These are phyloP conservation scores for Murraya koenigii DNA, from an alignment of 345 rosid species.

Conservation along the genomic window DNA sequence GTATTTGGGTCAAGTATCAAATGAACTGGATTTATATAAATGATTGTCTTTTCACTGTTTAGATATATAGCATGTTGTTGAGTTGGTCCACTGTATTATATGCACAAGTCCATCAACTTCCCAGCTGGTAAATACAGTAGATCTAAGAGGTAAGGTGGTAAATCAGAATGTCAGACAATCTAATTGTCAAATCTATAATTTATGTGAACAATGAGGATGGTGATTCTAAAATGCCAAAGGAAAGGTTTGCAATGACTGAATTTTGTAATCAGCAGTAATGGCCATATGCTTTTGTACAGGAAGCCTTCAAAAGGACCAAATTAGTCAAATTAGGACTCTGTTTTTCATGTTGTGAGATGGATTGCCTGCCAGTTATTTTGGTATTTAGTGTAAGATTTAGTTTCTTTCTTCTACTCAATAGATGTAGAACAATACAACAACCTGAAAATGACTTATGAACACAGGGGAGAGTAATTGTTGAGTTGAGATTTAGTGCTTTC, in stretches of 20 bases:
- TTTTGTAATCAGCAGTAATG: background rate
- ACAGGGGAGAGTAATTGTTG: background rate
- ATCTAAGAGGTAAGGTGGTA: background rate
- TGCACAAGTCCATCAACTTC: background rate
- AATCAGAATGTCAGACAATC: background rate
- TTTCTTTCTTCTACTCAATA: background rate
- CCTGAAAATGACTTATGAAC: conserved; percentile 12
- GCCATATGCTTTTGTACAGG: background rate
- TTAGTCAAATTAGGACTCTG: conserved; percentile 6
- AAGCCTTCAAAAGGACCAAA: background rate
- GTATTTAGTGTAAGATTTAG: background rate
- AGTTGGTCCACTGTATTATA: conserved; percentile 13
- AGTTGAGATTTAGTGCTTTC: conserved; percentile 1
- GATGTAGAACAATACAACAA: background rate
- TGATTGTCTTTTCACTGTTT: conserved; percentile 22
- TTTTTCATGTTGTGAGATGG: background rate
- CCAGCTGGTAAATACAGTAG: background rate
- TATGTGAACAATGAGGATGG: background rate
- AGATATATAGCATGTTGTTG: background rate
- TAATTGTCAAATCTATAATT: background rate
- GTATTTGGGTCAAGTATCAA: background rate
- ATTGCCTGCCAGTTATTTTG: background rate
- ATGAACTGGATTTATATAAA: conserved; percentile 13
- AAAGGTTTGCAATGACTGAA: background rate
- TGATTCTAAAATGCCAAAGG: background rate